A percentile compares a stretch with the other conserved stretches of the same genome.
phyloP scores from a whole-genome alignment of 2,329 filamentous ascomycete species.

The Emergomyces africanus region DNA sequence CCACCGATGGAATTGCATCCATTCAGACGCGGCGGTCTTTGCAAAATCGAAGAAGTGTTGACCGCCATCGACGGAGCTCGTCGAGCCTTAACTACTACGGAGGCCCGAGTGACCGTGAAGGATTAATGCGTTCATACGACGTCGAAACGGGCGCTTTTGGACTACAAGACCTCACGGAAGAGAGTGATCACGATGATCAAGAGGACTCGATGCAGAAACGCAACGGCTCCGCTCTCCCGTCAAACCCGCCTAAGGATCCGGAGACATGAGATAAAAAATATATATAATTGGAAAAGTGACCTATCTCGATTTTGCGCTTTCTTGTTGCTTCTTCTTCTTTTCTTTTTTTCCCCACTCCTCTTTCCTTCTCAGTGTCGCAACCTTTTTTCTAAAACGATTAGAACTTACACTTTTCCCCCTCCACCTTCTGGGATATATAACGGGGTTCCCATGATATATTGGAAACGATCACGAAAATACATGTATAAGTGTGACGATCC shows the following conservation, averaged over 20 bases:
- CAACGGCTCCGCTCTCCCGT: conserved; percentile 1
- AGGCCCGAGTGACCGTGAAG: conserved; percentile 54
- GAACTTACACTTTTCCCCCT: neutral
- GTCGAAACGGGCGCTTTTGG: conserved; percentile 68
- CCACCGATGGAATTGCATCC: conserved; percentile 81
- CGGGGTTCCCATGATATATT: neutral
- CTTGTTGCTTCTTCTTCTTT: too few species aligned
- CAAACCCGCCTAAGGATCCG: neutral
- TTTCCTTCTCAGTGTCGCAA: neutral
- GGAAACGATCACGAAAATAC: neutral
- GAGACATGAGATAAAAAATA: neutral
- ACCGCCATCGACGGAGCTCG: conserved; percentile 46
- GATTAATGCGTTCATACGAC: conserved; percentile 80
- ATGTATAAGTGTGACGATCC: neutral
- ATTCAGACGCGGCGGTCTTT: conserved; percentile 86
- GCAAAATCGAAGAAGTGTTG: conserved; percentile 66
- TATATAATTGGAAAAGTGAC: neutral
- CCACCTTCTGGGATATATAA: neutral
- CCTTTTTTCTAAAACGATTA: neutral
- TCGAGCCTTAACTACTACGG: conserved; percentile 47
- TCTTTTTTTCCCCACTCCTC: neutral
- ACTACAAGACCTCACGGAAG: conserved; percentile 65
- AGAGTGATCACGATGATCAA: conserved; percentile 31
- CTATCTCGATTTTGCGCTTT: neutral
- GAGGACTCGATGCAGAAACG: neutral